Evolutionary conservation across 352 stramenopile species (phyloP).

Genomic region (Pythium sp.): DNA sequence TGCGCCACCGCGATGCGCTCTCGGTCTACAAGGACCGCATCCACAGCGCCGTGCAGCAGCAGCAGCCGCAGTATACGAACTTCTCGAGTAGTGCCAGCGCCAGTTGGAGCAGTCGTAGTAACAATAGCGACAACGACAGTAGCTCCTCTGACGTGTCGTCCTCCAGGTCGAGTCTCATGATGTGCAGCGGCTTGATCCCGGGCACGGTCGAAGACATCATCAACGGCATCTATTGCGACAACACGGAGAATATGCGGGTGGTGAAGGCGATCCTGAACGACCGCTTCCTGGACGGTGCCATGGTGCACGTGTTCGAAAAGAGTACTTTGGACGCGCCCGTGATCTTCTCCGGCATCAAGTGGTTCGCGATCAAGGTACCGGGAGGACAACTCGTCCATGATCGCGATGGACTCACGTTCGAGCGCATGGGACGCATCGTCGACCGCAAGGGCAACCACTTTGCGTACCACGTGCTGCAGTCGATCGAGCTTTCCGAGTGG

Average conservation of each 20-base stretch:
- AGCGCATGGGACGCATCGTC: slow-evolving; percentile 62
- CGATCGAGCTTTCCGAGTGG: slow-evolving; percentile 57
- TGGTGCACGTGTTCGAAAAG: slow-evolving; percentile 58
- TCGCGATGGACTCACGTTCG: slow-evolving; percentile 53
- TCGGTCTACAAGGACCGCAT: slow-evolving; percentile 41
- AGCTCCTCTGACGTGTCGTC: slow-evolving; percentile 14
- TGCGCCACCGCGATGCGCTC: slow-evolving; percentile 52
- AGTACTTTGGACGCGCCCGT: slow-evolving; percentile 39
- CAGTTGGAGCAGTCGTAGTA: not conserved
- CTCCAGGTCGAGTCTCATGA: slow-evolving; percentile 36
- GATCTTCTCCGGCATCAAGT: slow-evolving; percentile 65
- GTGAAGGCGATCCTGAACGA: slow-evolving; percentile 41
- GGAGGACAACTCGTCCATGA: slow-evolving; percentile 41
- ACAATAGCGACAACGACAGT: not conserved
- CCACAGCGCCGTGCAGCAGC: slow-evolving; percentile 8
- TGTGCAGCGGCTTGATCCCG: slow-evolving; percentile 56
- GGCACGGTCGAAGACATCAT: slow-evolving; percentile 60
- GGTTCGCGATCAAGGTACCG: slow-evolving; percentile 52
- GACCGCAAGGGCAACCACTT: slow-evolving; percentile 52
- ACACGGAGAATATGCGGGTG: slow-evolving; percentile 53
- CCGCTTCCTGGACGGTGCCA: slow-evolving; percentile 47
- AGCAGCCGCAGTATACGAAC: not conserved
- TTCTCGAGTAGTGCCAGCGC: not conserved
- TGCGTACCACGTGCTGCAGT: slow-evolving; percentile 57
- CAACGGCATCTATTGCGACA: slow-evolving; percentile 42